Conservation (phyloP, 2,329 filamentous ascomycete species). For the Pyrenophora graminea region DNA sequence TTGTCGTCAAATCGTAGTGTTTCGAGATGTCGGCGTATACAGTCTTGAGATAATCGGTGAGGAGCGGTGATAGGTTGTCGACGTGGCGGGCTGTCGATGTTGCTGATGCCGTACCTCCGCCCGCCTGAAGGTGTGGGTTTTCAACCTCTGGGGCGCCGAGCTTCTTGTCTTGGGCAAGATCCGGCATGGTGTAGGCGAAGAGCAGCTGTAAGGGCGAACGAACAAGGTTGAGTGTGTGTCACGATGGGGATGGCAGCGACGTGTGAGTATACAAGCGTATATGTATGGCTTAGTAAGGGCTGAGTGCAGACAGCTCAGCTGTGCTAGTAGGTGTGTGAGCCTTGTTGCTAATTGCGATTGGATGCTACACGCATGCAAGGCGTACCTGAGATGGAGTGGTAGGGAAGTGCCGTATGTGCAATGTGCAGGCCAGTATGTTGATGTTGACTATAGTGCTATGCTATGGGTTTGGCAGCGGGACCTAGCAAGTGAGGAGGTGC, state of each 20-base stretch:
- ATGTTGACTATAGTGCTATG: background rate
- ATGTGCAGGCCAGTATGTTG: background rate
- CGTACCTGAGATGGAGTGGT: background rate
- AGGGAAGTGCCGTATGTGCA: background rate
- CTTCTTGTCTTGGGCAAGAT: slow-evolving; percentile 33
- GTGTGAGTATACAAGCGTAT: background rate
- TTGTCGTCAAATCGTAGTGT: slow-evolving; percentile 36
- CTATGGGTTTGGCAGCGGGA: slow-evolving; percentile 6
- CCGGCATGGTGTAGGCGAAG: slow-evolving; percentile 14
- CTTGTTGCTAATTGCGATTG: background rate
- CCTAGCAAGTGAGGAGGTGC: slow-evolving; percentile 17
- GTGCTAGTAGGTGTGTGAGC: slow-evolving; percentile 13
- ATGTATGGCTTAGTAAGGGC: slow-evolving; percentile 4
- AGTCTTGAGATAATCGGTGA: slow-evolving; percentile 36
- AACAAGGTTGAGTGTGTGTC: background rate
- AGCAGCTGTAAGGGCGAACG: background rate
- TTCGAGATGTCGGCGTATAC: slow-evolving; percentile 38
- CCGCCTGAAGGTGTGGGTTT: slow-evolving; percentile 44
- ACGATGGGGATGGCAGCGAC: background rate
- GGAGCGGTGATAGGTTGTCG: slow-evolving; percentile 34
- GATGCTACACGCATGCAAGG: background rate
- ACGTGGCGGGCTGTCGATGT: slow-evolving; percentile 34
- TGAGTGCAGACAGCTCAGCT: slow-evolving; percentile 19
- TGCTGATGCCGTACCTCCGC: slow-evolving; percentile 41
- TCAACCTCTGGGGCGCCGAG: slow-evolving; percentile 39